A percentile compares a stretch with the other conserved stretches of the same genome.
Conservation (phyloP, 495 filamentous ascomycete genomes). For the Penicillium lividum region DNA sequence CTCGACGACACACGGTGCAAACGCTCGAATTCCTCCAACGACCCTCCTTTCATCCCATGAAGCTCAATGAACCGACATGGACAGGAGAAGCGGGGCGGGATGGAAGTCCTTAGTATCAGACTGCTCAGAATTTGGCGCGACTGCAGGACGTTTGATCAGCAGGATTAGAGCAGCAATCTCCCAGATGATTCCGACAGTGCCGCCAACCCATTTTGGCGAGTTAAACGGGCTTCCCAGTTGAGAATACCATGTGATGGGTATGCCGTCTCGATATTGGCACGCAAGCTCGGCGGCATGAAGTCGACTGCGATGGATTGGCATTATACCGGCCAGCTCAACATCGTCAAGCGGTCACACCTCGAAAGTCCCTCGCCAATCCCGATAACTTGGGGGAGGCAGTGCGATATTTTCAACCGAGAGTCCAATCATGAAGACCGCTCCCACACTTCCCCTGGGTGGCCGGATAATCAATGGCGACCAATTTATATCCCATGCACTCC, state of each 20-base stretch:
- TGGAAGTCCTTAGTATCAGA: background rate
- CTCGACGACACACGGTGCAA: background rate
- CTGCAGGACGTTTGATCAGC: conserved; percentile 2
- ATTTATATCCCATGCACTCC: background rate
- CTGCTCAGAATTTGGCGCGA: background rate
- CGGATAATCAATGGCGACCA: background rate
- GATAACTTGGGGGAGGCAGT: background rate
- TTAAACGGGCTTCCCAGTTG: background rate
- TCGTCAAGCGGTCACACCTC: background rate
- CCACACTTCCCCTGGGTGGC: background rate
- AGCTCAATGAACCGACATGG: background rate
- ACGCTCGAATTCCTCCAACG: background rate
- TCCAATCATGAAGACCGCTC: background rate
- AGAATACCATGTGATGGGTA: conserved; percentile 6
- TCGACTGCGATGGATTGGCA: background rate
- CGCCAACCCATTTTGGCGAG: conserved; percentile 6
- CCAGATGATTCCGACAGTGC: conserved; percentile 3
- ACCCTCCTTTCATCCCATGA: too few species aligned
- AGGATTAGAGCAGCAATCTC: too few species aligned
- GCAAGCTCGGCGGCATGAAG: background rate
- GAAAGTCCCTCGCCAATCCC: background rate
- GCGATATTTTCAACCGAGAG: background rate
- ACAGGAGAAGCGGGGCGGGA: background rate
- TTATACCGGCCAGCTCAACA: too few species aligned
- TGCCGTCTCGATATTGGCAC: background rate